Evolutionary conservation across 371 early-diverging fungal species (phyloP), one percentile per base, ranked within the genome.

Genomic region (Lichtheimia hyalospora): DNA sequence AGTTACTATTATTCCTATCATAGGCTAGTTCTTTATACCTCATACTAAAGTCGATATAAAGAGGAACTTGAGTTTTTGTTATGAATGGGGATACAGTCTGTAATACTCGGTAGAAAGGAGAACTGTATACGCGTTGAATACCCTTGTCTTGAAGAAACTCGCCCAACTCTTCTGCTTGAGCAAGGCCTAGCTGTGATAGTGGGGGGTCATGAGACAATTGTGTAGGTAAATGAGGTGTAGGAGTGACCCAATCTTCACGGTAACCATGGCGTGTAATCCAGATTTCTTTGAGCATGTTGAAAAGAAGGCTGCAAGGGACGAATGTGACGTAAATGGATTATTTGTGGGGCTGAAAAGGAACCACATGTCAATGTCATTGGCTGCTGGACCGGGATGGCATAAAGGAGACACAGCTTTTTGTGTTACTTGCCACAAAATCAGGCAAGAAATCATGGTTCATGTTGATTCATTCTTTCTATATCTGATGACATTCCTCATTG

Each of bases 251-350:
- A 16, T 76, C 76, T 63, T 70, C 71, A 34, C 73, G 67, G 48
- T 60, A 76, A 1, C 76, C 76, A 41, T 76, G 76, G 23, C 73
- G 71, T 12, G 67, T 64, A 23, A 76, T 59, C 67, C 69, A 76
- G 21, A 76, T 56, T 41, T 68, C 69, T 34, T 73, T 68, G 49
- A 61, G 55, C 16, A 55, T 34, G 34, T 34, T 10, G 34, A 8
- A 5, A 34, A 34, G 34, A 34, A 34, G 34, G 34, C 10, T 34
- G 34, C 34, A 34, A 34, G 34, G 34, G 34, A 34, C 34, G 2
- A 34, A 34, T 34, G 34, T 34, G 34, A 34, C 34, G 34, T 34
- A 34, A 34, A 34, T 34, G 34, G 34, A 3, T 7, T 8, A 2
- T 34, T 34, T 34, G 6, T 6, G 34, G 34, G 34, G 10, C 34